These are phyloP conservation scores for Cercospora sp. DNA, from an alignment of 2,329 filamentous ascomycete species.

Conservation along the genomic window DNA sequence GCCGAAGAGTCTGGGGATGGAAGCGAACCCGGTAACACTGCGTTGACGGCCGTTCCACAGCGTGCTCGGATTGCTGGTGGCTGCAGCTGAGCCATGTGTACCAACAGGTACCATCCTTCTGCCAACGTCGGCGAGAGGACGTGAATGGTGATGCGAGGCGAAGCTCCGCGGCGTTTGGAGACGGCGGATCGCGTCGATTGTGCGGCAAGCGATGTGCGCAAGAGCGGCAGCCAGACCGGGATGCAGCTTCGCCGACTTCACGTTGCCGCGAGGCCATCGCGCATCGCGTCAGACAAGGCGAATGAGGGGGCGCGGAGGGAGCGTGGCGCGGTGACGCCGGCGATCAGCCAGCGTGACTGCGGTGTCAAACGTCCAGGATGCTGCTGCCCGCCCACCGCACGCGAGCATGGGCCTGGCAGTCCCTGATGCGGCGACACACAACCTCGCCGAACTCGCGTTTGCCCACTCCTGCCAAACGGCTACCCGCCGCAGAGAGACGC, in stretches of 20 bases:
- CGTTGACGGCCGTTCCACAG: neutral
- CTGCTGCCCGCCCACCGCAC: neutral
- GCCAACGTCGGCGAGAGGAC: neutral
- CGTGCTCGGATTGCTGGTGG: neutral
- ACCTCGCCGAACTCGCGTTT: constrained; percentile 19
- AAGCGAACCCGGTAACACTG: neutral
- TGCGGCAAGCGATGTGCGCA: neutral
- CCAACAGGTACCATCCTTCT: neutral
- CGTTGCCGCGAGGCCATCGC: neutral
- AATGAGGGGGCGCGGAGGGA: neutral
- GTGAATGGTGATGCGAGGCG: neutral
- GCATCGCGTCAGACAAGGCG: neutral
- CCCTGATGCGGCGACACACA: constrained; percentile 3
- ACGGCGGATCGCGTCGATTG: neutral
- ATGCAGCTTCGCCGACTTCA: neutral
- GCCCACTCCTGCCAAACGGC: constrained; percentile 6
- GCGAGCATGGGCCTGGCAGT: neutral
- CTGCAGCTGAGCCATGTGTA: neutral
- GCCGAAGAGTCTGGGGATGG: neutral
- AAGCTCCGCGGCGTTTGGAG: neutral
- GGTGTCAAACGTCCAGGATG: neutral
- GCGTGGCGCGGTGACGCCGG: neutral
- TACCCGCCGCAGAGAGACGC: constrained; percentile 5
- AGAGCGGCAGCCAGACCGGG: neutral
- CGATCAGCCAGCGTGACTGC: neutral